Percentiles rank a stretch among this genome's conserved stretches.
Evolutionary conservation across 2,329 filamentous ascomycete species (phyloP).

Genomic region (Monascus ruber): DNA sequence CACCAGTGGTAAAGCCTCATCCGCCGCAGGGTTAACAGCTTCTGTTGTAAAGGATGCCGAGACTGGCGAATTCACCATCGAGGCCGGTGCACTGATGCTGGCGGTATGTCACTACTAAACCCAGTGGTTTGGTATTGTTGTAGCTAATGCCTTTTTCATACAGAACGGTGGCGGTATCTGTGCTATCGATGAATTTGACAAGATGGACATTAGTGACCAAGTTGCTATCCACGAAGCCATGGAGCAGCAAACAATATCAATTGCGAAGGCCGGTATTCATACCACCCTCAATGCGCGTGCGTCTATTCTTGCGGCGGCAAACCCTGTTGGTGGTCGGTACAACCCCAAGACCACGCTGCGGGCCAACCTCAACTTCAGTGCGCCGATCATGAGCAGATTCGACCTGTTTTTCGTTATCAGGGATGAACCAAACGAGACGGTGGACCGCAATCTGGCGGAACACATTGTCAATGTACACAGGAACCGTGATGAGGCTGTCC

Average conservation of each 20-base stretch:
- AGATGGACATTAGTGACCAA: slow-evolving; percentile 96
- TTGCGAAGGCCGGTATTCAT: slow-evolving; percentile 96
- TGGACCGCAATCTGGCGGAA: slow-evolving; percentile 81
- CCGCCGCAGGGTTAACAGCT: slow-evolving; percentile 90
- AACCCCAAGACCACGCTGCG: slow-evolving; percentile 90
- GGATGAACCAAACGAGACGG: slow-evolving; percentile 86
- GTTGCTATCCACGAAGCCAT: slow-evolving; percentile 99
- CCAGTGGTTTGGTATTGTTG: neutral
- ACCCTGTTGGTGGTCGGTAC: slow-evolving; percentile 87
- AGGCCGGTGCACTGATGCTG: slow-evolving; percentile 94
- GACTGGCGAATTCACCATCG: slow-evolving; percentile 96
- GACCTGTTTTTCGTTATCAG: slow-evolving; percentile 97
- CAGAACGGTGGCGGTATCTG: slow-evolving; percentile 78
- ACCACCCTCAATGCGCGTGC: slow-evolving; percentile 93
- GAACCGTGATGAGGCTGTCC: slow-evolving; percentile 78
- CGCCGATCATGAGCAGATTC: slow-evolving; percentile 98
- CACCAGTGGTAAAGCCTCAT: slow-evolving; percentile 94
- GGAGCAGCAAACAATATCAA: slow-evolving; percentile 99
- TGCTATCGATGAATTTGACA: slow-evolving; percentile 98
- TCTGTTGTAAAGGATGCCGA: slow-evolving; percentile 97
- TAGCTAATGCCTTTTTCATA: neutral
- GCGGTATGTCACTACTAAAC: slow-evolving; percentile 41
- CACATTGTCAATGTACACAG: slow-evolving; percentile 95
- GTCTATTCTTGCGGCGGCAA: slow-evolving; percentile 88
- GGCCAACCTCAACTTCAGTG: slow-evolving; percentile 96